phyloP scores from a whole-genome alignment of 164 flowering plant species.

The Tinospora cordifolia region DNA sequence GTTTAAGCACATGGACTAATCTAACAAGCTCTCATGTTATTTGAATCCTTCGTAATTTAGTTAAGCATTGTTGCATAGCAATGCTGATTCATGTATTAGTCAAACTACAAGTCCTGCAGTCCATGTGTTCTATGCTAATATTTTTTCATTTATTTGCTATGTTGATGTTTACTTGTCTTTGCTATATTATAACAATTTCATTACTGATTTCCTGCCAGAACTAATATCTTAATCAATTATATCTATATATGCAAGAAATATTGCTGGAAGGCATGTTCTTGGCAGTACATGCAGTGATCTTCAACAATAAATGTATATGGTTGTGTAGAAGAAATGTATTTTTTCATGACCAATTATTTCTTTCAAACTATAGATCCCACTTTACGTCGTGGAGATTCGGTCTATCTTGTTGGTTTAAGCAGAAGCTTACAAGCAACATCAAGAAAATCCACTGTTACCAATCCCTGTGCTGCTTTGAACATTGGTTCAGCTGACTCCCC shows the following conservation, averaged over 20 bases:
- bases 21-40: no score
- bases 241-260: not conserved
- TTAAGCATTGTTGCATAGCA: no score
- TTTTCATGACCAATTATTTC: not conserved
- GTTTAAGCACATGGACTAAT: no score
- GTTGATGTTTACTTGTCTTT: not conserved
- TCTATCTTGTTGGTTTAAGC: constrained; percentile 83
- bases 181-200: not conserved
- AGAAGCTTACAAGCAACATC: constrained; percentile 91
- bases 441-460: constrained; percentile 86
- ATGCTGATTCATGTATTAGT: no score
- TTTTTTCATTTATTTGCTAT: not conserved
- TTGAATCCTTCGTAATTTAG: no score
- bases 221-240: not conserved
- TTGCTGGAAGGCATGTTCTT: not conserved
- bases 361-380: constrained; percentile 61
- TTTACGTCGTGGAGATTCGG: constrained; percentile 82
- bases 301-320: not conserved
- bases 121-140: no score
- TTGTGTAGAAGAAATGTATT: not conserved
- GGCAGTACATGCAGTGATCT: not conserved
- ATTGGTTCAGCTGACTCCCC: constrained; percentile 91
- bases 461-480: constrained; percentile 84
- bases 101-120: no score
- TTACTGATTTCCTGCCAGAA: not conserved